Evolutionary conservation across 768 basidiomycete genomes (phyloP), one percentile per base, ranked within the genome.

Genomic region (Collybia sordida): DNA sequence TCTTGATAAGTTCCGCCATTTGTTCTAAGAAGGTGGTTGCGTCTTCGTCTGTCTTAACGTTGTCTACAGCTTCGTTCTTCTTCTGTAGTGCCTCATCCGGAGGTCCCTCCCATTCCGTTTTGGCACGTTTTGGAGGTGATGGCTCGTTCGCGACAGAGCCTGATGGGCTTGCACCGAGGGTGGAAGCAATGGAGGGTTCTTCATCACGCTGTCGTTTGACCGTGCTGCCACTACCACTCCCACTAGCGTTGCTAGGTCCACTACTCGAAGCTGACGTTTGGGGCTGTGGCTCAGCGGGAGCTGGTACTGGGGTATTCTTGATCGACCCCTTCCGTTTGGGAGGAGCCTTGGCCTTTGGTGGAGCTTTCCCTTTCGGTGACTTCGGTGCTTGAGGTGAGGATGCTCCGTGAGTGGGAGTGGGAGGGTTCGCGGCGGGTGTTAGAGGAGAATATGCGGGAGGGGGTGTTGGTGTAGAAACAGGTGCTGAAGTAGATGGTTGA

Each of bases 81-180:
- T 71, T 71, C 55, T 64, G 59, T 47, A 81, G 59, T 21, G 70
- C 74, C 37, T 85, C 81, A 54, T 71, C 82, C 14, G 77, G 69
- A 21, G 79, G 72, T 7, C 79, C 78, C 41, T 87, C 85, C 82
- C 83, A 88, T 47, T 90, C 86, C 18, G 78, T 81, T 73, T 86
- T 88, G 42, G 68, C 62, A 41, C 85, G 81, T 69, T 90, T 90
- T 12, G 88, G 85, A 5, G 87, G 83, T 6, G 86, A 86, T 6
- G 79, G 81, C 47, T 82, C 79, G 54, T 72, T 75, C 3, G 64
- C 65, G 4, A 47, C 45, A 12, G 66, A 65, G 45, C 54, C 56
- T 39, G 64, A 50, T 7, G 72, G 60, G 49, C 61, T 67, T 3
- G 67, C 57, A 9, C 52, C 68, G 22, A 63, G 56, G 2, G 65